Evolutionary conservation across 2,329 filamentous ascomycete genomes (phyloP).

Genomic region (Aquanectria penicillioides): DNA sequence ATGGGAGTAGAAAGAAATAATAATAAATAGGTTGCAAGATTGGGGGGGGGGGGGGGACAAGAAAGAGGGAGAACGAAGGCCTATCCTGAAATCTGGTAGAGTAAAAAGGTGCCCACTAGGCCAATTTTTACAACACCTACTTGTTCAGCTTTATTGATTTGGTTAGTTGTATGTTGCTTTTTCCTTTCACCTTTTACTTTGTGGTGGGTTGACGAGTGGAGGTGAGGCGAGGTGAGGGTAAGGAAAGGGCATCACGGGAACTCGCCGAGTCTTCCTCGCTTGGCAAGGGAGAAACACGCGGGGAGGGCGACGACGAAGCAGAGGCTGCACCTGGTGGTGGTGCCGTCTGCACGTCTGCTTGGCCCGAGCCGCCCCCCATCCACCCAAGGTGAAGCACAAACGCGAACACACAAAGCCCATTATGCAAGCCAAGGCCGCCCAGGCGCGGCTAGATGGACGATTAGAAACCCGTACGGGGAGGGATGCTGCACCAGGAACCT

Average conservation of each 20-base stretch:
- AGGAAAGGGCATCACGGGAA: conserved; percentile 1
- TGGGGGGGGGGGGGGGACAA: neutral
- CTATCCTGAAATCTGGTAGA: neutral
- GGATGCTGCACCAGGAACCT: neutral
- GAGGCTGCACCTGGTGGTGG: neutral
- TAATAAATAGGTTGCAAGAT: no score
- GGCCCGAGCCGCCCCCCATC: neutral
- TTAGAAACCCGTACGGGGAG: conserved; percentile 22
- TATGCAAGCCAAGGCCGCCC: conserved; percentile 38
- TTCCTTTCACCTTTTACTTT: neutral
- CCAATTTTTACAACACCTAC: no score
- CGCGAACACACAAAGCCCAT: no score
- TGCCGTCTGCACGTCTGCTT: neutral
- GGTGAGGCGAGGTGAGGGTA: neutral
- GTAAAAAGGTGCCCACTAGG: neutral
- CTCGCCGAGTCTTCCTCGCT: neutral
- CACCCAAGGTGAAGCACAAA: neutral
- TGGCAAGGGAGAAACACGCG: neutral
- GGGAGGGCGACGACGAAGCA: neutral
- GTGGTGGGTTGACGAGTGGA: neutral
- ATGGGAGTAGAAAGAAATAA: neutral
- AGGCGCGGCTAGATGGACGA: conserved; percentile 30
- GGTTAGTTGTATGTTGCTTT: neutral
- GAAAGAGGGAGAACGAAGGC: neutral
- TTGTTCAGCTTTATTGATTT: neutral